These are phyloP conservation scores for Suillus subluteus DNA, from an alignment of 768 basidiomycete species.

Conservation along the genomic window DNA sequence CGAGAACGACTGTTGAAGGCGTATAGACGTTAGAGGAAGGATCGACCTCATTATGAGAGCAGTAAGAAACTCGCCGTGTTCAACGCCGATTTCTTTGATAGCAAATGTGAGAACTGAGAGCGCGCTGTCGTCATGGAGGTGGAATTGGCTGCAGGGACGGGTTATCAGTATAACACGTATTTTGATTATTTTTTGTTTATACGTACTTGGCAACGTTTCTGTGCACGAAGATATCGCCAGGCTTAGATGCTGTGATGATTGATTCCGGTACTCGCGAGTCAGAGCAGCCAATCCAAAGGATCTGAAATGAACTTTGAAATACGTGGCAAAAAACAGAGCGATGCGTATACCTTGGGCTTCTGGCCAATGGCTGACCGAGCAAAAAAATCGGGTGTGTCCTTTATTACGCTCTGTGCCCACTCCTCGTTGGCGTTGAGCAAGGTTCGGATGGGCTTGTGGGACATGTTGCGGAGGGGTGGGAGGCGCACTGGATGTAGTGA, in stretches of 20 bases:
- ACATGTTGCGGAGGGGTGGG: background rate
- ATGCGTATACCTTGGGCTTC: constrained; percentile 55
- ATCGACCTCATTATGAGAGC: constrained; percentile 35
- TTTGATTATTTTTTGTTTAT: background rate
- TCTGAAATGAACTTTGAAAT: constrained; percentile 37
- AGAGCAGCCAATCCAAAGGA: constrained; percentile 83
- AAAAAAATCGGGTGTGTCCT: constrained; percentile 68
- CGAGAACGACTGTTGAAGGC: constrained; percentile 63
- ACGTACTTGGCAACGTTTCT: constrained; percentile 88
- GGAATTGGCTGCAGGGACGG: constrained; percentile 62
- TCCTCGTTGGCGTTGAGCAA: constrained; percentile 58
- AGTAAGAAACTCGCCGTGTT: constrained; percentile 67
- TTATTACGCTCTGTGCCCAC: constrained; percentile 68
- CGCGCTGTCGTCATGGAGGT: constrained; percentile 68
- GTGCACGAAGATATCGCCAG: constrained; percentile 88
- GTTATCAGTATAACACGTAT: background rate
- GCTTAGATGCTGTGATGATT: constrained; percentile 69
- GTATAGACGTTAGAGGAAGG: constrained; percentile 12
- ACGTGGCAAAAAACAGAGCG: background rate
- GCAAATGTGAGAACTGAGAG: constrained; percentile 78
- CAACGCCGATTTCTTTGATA: constrained; percentile 66
- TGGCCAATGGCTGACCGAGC: constrained; percentile 62
- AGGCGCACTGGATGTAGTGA: background rate
- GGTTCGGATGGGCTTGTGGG: background rate
- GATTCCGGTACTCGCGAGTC: constrained; percentile 90